phyloP scores from a whole-genome alignment of 208 protist genomes.

The Strigomonas galati region DNA sequence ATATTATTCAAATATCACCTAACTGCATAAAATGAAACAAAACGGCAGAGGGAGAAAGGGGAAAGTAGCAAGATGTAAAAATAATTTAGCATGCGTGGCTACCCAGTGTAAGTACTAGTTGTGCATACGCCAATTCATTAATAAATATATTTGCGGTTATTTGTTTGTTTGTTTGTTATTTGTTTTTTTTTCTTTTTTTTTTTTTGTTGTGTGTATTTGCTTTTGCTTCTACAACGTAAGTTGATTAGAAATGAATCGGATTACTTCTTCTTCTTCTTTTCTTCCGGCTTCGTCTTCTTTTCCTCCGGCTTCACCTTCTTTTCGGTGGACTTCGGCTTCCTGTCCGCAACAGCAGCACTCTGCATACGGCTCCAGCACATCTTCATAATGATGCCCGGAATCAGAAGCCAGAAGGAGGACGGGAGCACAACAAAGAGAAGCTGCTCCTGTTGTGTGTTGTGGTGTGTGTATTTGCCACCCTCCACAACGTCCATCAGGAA shows the following conservation, averaged over 20 bases:
- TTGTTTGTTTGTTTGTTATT: background rate
- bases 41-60: no score
- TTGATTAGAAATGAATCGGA: background rate
- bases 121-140: background rate
- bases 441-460: constrained; percentile 50
- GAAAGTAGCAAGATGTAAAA: no score
- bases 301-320: background rate
- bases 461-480: constrained; percentile 57
- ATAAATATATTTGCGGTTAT: background rate
- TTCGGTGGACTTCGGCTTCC: background rate
- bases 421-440: constrained; percentile 53
- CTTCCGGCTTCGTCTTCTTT: constrained; percentile 11
- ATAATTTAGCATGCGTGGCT: no score
- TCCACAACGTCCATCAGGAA: constrained; percentile 60
- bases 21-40: background rate
- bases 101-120: no score
- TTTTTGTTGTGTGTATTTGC: constrained; percentile 5
- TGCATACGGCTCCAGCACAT: constrained; percentile 36
- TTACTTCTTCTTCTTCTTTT: no score
- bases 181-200: constrained; percentile 5
- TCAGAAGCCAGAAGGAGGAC: constrained; percentile 61
- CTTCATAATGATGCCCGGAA: constrained; percentile 41
- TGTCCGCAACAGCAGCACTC: background rate
- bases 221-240: constrained; percentile 4
- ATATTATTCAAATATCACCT: background rate